Evolutionary conservation across 2,329 filamentous ascomycete species (phyloP), one percentile per base, ranked within the genome.

Genomic region (Neonectria coccinea): DNA sequence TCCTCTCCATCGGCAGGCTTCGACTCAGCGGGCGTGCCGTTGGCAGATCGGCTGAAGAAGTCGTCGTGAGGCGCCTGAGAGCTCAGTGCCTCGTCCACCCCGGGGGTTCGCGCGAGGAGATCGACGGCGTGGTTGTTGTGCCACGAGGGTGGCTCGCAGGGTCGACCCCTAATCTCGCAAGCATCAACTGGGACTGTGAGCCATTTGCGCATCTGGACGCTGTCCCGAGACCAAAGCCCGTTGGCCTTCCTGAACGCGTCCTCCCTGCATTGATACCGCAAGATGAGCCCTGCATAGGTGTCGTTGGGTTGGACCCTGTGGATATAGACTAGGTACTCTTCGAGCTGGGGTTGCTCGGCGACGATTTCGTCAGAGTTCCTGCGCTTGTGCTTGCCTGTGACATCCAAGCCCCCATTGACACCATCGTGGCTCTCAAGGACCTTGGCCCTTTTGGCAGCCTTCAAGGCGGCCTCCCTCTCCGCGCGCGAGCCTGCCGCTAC

Each of bases 191-290:
- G 96, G 56, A 99, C 82, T 9, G 94, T 86, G 16, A 99, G 85
- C 68, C 88, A 90, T 73, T 92, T 92, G 64, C 94, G 89, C 52
- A 90, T 88, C 77, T 97, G 95, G 39, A 98, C 91, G 67, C 89
- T 93, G 76, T 98, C 96, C 68, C 94, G 93, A 7, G 94, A 93
- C 96, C 96, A 99, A 74, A 99, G 89, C 11, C 96, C 89, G 77
- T 99, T 99, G 42, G 93, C 90, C 76, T 92, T 96, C 63, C 93
- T 87, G 69, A 99, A 90, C 2, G 91, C 86, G 52, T 94, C 91
- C 60, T 94, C 89, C 67, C 92, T 88, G 77, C 95, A 98, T 72
- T 92, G 91, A 79, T 97, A 99, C 72, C 91, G 92, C 69, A 99
- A 90, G 56, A 96, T 91, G 55, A 99, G 89, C 3, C 96, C 95